These are phyloP conservation scores for Hippophae rhamnoides DNA, from an alignment of 306 rosid species.

Conservation along the genomic window DNA sequence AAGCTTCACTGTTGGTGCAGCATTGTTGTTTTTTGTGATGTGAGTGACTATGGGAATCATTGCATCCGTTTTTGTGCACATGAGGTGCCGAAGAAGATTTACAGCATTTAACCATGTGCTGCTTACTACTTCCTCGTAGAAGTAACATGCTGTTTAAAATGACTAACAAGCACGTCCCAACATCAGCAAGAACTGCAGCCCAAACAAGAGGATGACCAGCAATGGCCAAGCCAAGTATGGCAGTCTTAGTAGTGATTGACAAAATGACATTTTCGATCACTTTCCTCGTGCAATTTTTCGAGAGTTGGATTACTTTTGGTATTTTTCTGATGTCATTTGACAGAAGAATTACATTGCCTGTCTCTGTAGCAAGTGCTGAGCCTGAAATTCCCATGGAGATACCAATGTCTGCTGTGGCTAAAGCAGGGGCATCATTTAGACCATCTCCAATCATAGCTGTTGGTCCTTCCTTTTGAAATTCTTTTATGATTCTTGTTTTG, in stretches of 20 bases:
- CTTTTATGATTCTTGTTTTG: slow-evolving; percentile 55
- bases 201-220: slow-evolving; percentile 89
- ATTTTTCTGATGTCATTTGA: slow-evolving; percentile 80
- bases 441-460: slow-evolving; percentile 97
- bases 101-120: slow-evolving; percentile 37
- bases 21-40: slow-evolving; percentile 34
- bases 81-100: slow-evolving; percentile 26
- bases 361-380: slow-evolving; percentile 84
- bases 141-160: slow-evolving; percentile 89
- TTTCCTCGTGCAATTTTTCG: slow-evolving; percentile 48
- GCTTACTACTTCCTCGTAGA: slow-evolving; percentile 32
- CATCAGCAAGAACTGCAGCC: slow-evolving; percentile 99
- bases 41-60: slow-evolving; percentile 15
- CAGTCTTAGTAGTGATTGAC: slow-evolving; percentile 50
- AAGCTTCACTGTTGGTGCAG: slow-evolving; percentile 29
- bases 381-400: slow-evolving; percentile 98
- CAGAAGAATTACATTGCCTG: slow-evolving; percentile 70
- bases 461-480: slow-evolving; percentile 56
- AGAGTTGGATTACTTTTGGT: slow-evolving; percentile 70
- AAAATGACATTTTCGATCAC: slow-evolving; percentile 56
- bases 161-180: slow-evolving; percentile 78
- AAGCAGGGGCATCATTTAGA: slow-evolving; percentile 81
- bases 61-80: slow-evolving; percentile 35
- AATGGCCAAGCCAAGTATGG: slow-evolving; percentile 59
- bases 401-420: slow-evolving; percentile 86